Evolutionary conservation across 2,329 filamentous ascomycete genomes (phyloP).

Genomic region (Exophiala xenobiotica): DNA sequence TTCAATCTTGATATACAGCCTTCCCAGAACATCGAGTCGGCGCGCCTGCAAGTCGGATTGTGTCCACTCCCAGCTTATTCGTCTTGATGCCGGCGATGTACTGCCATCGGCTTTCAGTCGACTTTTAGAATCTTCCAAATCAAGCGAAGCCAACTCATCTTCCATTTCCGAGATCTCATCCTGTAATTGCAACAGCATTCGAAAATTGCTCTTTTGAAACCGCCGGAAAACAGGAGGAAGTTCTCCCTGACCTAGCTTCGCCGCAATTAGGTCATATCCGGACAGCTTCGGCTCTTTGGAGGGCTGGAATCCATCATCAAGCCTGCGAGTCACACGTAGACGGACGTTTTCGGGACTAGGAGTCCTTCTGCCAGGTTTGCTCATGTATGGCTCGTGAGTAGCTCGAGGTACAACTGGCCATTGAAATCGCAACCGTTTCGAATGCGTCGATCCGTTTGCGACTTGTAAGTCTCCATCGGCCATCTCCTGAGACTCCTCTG

Average conservation of each 20-base stretch:
- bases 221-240: constrained; percentile 71
- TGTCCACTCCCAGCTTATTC: constrained; percentile 48
- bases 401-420: constrained; percentile 22
- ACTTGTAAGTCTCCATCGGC: constrained; percentile 5
- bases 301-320: constrained; percentile 1
- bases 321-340: neutral
- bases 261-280: constrained; percentile 61
- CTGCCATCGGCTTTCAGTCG: constrained; percentile 36
- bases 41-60: constrained; percentile 55
- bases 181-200: constrained; percentile 77
- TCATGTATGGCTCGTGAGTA: constrained; percentile 11
- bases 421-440: constrained; percentile 14
- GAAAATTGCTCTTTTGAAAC: constrained; percentile 79
- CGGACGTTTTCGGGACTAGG: constrained; percentile 14
- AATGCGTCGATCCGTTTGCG: constrained; percentile 1
- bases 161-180: constrained; percentile 82
- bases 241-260: constrained; percentile 47
- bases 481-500: constrained; percentile 14
- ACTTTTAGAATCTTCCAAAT: constrained; percentile 45
- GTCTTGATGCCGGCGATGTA: constrained; percentile 41
- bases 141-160: constrained; percentile 69
- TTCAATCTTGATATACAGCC: constrained; percentile 57
- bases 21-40: constrained; percentile 54
- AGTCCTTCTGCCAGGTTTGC: constrained; percentile 1
- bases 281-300: constrained; percentile 10